Conservation (phyloP, 176 grass and related monocot species). For the Avena eriantha region DNA sequence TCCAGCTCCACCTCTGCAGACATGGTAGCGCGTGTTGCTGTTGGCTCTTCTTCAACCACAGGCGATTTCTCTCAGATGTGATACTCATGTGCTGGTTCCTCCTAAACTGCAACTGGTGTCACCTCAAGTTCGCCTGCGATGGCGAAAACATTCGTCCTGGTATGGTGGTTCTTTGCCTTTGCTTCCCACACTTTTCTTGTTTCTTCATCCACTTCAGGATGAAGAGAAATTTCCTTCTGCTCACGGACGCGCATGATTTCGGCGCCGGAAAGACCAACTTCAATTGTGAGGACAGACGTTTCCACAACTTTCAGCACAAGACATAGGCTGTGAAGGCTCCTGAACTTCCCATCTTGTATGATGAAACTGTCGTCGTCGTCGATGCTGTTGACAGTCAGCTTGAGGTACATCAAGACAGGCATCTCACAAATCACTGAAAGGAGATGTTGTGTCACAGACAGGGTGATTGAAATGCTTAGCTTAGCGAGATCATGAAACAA, state of each 20-base stretch:
- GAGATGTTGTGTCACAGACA: background rate
- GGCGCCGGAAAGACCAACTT: background rate
- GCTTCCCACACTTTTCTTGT: constrained; percentile 1
- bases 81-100: background rate
- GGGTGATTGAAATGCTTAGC: background rate
- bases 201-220: background rate
- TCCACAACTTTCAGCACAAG: background rate
- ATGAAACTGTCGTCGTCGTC: background rate
- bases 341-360: background rate
- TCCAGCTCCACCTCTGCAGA: background rate
- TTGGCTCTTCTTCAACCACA: background rate
- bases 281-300: background rate
- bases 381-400: background rate
- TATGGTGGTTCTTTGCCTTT: background rate
- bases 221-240: constrained; percentile 11
- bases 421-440: background rate
- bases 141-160: background rate
- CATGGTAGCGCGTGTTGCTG: background rate
- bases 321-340: background rate
- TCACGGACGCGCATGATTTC: background rate
- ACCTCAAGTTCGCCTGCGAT: background rate
- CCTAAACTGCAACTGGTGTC: background rate
- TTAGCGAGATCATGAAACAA: background rate
- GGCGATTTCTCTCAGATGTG: background rate
- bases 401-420: background rate